Evolutionary conservation across 2,329 filamentous ascomycete genomes (phyloP), one percentile per base, ranked within the genome.

Genomic region (Sclerotinia sclerotiorum): DNA sequence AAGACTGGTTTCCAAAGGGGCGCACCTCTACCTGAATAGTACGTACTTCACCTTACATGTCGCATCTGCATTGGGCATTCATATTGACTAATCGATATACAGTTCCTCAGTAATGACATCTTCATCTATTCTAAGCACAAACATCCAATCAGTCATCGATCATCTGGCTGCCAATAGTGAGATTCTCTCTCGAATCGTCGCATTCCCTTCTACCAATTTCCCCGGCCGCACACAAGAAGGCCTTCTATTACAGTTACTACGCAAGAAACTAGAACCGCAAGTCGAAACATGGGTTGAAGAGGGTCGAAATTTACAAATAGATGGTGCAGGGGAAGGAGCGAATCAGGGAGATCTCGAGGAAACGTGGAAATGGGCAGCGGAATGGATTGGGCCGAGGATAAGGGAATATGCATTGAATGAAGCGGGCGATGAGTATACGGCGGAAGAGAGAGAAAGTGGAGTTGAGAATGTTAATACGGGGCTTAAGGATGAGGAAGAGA

Each of bases 241-340:
- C 61, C 83, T 92, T 5, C 83, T 94, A 1, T 83, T 86, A 35
- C 86, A 90, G 74, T 82, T 97, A 2, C 82, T 96, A 44, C 89
- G 92, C 51, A 96, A 95, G 80, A 95, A 95, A 77, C 84, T 93
- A 61, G 92, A 95, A 73, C 91, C 92, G 0, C 84, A 87, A 32
- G 88, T 93, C 24, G 91, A 94, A 76, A 87, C 88, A 68, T 89
- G 90, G 80, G 88, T 94, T 35, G 85, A 87, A 29, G 81, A 87
- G 64, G 90, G 88, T 1, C 84, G 86, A 48, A 82, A 82, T 69
- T 81, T 81, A 39, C 74, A 71, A 48, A 72, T 63, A 68, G 73
- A 74, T 49, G 71, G 64, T 61, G 67, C 60, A 46, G 69, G 70
- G 64, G 69, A 64, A 67, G 72, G 70, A 24, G 71, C 65, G 49